Base-by-base conservation (phyloP, 1,284 basidiomycete genomes). In the Polyporus tsugae region DNA sequence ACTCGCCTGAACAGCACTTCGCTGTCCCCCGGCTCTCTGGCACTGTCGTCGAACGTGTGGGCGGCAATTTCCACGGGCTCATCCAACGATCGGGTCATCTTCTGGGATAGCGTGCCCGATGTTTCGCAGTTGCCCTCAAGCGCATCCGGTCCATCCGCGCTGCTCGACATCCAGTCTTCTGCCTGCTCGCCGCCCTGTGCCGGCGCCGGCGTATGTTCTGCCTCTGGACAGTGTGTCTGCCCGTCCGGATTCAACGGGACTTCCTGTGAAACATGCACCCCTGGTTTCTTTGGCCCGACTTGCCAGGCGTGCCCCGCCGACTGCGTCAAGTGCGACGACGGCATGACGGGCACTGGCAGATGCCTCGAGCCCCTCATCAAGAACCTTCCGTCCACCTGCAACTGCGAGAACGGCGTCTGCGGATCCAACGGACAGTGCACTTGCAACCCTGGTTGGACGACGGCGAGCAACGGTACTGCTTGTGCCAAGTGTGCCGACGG, bases 51-150 rank as follows among this genome's bases (percentile, higher is more conserved):
- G n/a, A 88, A 89, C 70, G 82, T 90, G 0, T 93, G 90, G 90
- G 86, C 85, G 17, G 86, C 89, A 1, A 78, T 94, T n/a, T 83
- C 83, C 4, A 78, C 87, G 2, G 84, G 84, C 22, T 82, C 82
- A 11, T 77, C 76, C 46, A 84, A 81, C 69, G 81, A 82, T 60
- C 89, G 91, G 33, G 75, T 92, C 36, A 83, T 94, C 33, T 76
- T 94, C 44, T 94, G 92, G 92, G 87, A 91, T 70, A 89, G 91
- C n/a, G 81, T 93, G 57, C 91, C 93, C n/a, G 92, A 94, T 73
- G 75, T 89, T 22, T 80, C 87, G 9, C 91, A 93, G 78, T 84
- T 94, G 19, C 88, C 91, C 4, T 76, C 80, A 35, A 73, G 78
- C 36, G 70, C 75, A 4, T 80, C 81, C 36, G 79, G 82, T 11